phyloP scores from a whole-genome alignment of 257 asterid species.

The Capsicum pubescens region DNA sequence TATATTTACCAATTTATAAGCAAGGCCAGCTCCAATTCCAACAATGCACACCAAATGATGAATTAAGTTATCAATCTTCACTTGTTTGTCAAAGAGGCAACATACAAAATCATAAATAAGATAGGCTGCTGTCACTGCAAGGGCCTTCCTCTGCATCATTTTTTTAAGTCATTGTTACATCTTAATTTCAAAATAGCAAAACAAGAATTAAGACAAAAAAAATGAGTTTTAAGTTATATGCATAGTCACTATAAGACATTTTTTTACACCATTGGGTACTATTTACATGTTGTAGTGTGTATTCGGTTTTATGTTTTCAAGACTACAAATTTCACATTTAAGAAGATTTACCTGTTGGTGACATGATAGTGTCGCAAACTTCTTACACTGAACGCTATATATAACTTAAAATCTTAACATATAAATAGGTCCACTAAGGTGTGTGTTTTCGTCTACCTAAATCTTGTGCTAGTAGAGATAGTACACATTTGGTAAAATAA shows the following conservation, averaged over 20 bases:
- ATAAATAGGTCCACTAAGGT: background rate
- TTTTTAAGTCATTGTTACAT: background rate
- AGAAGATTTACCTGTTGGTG: background rate
- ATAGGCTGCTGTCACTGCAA: constrained; percentile 62
- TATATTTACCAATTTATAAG: constrained; percentile 64
- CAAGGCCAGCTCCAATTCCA: constrained; percentile 74
- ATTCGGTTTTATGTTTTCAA: background rate
- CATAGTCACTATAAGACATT: background rate
- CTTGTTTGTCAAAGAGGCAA: constrained; percentile 57
- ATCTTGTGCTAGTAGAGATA: background rate
- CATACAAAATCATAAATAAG: constrained; percentile 77
- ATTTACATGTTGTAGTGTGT: background rate
- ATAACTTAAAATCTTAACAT: background rate
- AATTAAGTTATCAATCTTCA: constrained; percentile 63
- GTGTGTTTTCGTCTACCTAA: no score
- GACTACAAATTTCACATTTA: background rate
- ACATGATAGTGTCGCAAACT: background rate
- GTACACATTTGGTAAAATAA: background rate
- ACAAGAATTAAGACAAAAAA: background rate
- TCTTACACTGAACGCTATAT: background rate
- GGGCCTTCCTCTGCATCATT: constrained; percentile 60
- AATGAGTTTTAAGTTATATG: background rate
- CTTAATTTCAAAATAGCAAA: background rate
- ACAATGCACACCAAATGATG: constrained; percentile 81
- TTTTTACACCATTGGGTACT: background rate